A percentile compares a stretch with the other conserved stretches of the same genome.
Conservation (phyloP, 805 yeast genomes). For the Ogataea naganishii region DNA sequence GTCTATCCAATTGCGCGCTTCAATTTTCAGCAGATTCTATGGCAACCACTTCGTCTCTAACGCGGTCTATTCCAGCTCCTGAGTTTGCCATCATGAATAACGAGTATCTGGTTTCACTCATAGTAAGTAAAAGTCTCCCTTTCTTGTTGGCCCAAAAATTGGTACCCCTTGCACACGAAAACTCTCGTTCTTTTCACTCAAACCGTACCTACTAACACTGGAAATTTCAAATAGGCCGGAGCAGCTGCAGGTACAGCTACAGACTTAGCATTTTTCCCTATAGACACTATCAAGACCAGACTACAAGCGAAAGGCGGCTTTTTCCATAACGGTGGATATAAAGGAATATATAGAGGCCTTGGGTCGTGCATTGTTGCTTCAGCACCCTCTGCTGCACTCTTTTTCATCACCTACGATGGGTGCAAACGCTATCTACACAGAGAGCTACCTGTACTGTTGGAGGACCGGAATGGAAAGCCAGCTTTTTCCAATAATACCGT, state of each 20-base stretch:
- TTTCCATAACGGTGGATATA: slow-evolving; percentile 86
- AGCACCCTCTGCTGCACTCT: slow-evolving; percentile 80
- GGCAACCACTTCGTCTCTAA: too few species aligned
- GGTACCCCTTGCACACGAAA: neutral
- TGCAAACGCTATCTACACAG: slow-evolving; percentile 35
- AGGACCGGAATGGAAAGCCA: slow-evolving; percentile 11
- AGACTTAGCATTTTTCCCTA: slow-evolving; percentile 90
- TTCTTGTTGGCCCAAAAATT: neutral
- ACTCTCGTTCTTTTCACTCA: neutral
- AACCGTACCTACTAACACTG: slow-evolving; percentile 2
- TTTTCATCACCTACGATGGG: slow-evolving; percentile 78
- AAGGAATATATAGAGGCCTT: slow-evolving; percentile 83
- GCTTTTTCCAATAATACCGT: slow-evolving; percentile 20
- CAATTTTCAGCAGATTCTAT: too few species aligned
- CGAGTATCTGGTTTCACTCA: neutral
- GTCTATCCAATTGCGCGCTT: too few species aligned
- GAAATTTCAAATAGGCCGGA: slow-evolving; percentile 45
- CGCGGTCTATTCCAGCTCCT: too few species aligned
- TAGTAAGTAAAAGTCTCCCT: neutral
- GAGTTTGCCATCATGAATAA: too few species aligned
- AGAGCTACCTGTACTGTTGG: slow-evolving; percentile 12
- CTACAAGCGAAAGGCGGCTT: slow-evolving; percentile 95
- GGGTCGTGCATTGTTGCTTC: slow-evolving; percentile 92
- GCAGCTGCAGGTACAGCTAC: slow-evolving; percentile 96
- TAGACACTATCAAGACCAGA: slow-evolving; percentile 90